A percentile compares a stretch with the other conserved stretches of the same genome.
phyloP scores from a whole-genome alignment of 1,284 basidiomycete species.

The Trichosporon faecale region DNA sequence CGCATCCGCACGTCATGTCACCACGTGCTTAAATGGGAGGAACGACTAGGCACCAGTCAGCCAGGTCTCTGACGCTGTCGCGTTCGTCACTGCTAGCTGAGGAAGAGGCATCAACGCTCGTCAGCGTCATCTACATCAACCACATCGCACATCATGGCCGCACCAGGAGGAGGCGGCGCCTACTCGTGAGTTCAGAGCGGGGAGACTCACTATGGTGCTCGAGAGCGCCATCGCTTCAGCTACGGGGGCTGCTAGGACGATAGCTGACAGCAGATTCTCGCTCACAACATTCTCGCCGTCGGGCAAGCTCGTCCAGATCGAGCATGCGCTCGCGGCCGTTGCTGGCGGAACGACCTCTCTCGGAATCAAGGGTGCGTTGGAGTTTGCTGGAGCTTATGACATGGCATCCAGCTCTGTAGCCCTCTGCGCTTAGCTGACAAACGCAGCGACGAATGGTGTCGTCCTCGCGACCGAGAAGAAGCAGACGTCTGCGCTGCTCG shows the following conservation, averaged over 20 bases:
- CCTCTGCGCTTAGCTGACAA: neutral
- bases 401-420: neutral
- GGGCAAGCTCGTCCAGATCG: conserved; percentile 97
- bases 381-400: neutral
- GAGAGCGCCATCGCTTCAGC: neutral
- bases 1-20: conserved; percentile 4
- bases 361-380: conserved; percentile 87
- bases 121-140: conserved; percentile 6
- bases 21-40: neutral
- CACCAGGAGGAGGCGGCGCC: conserved; percentile 51
- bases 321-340: conserved; percentile 97
- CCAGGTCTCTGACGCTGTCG: conserved; percentile 9
- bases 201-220: neutral
- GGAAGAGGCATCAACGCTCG: conserved; percentile 2
- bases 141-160: conserved; percentile 41
- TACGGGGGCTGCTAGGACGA: no score
- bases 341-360: conserved; percentile 94
- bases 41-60: neutral
- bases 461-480: conserved; percentile 99
- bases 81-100: conserved; percentile 11
- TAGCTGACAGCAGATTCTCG: conserved; percentile 69
- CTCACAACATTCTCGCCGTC: conserved; percentile 98
- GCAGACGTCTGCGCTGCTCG: conserved; percentile 92
- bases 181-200: conserved; percentile 47
- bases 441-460: conserved; percentile 89